Base-by-base conservation (phyloP, 805 yeast genomes). In the Saturnispora saitoi region DNA sequence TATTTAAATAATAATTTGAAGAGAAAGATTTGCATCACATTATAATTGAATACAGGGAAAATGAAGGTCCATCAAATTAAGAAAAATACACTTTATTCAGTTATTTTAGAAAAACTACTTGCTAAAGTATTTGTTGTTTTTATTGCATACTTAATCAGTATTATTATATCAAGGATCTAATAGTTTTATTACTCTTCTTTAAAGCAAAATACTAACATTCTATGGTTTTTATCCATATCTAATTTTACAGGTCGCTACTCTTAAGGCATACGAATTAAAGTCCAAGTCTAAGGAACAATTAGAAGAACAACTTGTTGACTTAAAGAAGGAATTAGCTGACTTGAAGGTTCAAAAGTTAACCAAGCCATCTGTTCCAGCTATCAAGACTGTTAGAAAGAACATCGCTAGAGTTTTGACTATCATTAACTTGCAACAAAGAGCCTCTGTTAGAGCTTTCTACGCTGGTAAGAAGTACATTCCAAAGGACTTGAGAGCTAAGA, bases 401-500 rank as follows among this genome's bases (percentile, higher is more conserved):
- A 91, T 93, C 73, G 99, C 99, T 68, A 89, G 90, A 73, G 95
- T 90, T 66, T 85, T 93, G 75, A 93, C 99, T 62, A 78, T 91
- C 77, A 88, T 91, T 79, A 90, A 86, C 90, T 81, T 83, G 68
- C 87, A 85, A 80, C 96, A 89, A 78, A 89, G 99, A 79, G 89
- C 84, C 62, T 81, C 83, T 65, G 96, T 88, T 71, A 87, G 87
- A 76, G 93, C 84, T 70, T 84, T 86, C 81, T 90, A 90, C 91
- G 80, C 81, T 63, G 93, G 89, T 73, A 84, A 86, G 83, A 90
- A 88, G 78, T 86, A 81, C 83, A 79, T 81, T 73, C 98, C 99
- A 80, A 90, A 91, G 81, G 97, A 90, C 73, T 82, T 93, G 78
- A 91, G 98, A 80, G 95, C 89, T 66, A 93, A 93, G 91, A 87